Percentiles rank a stretch among this genome's conserved stretches.
phyloP scores from a whole-genome alignment of 2,329 filamentous ascomycete species.

The Whalleya microplaca region DNA sequence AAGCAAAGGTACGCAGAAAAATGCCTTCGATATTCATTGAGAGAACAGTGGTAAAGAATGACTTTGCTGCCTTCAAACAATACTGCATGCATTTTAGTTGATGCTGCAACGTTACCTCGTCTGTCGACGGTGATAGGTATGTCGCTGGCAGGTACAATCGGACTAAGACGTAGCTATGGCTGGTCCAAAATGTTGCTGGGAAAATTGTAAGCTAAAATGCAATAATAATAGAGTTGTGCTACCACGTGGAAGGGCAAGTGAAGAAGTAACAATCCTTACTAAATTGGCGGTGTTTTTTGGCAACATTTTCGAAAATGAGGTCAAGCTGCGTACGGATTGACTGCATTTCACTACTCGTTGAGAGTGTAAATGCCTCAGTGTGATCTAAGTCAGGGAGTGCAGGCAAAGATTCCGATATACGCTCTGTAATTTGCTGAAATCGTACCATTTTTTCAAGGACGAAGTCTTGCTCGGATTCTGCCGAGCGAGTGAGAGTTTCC shows the following conservation, averaged over 20 bases:
- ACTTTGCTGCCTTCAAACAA: conserved; percentile 40
- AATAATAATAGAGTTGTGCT: neutral
- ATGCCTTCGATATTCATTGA: conserved; percentile 33
- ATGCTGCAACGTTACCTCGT: conserved; percentile 13
- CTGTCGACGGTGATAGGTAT: conserved; percentile 31
- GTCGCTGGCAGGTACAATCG: conserved; percentile 46
- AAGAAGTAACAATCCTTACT: conserved; percentile 17
- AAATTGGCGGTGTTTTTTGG: conserved; percentile 32
- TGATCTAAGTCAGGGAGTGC: conserved; percentile 16
- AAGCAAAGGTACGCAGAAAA: conserved; percentile 30
- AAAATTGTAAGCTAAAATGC: conserved; percentile 11
- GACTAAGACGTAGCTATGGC: conserved; percentile 42
- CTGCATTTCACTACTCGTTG: conserved; percentile 40
- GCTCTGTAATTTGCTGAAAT: conserved; percentile 42
- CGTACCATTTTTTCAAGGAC: conserved; percentile 40
- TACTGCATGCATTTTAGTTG: conserved; percentile 39
- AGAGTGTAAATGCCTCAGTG: conserved; percentile 34
- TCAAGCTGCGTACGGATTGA: conserved; percentile 40
- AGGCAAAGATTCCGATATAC: conserved; percentile 39
- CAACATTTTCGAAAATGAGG: conserved; percentile 37
- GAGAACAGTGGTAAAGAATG: conserved; percentile 40
- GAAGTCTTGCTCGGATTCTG: conserved; percentile 36
- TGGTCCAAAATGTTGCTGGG: conserved; percentile 35
- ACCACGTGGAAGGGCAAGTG: neutral
- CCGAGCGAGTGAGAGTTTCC: conserved; percentile 33